A percentile compares a stretch with the other conserved stretches of the same genome.
phyloP scores from a whole-genome alignment of 176 grass and related monocot species.

The Musa schizocarpa region DNA sequence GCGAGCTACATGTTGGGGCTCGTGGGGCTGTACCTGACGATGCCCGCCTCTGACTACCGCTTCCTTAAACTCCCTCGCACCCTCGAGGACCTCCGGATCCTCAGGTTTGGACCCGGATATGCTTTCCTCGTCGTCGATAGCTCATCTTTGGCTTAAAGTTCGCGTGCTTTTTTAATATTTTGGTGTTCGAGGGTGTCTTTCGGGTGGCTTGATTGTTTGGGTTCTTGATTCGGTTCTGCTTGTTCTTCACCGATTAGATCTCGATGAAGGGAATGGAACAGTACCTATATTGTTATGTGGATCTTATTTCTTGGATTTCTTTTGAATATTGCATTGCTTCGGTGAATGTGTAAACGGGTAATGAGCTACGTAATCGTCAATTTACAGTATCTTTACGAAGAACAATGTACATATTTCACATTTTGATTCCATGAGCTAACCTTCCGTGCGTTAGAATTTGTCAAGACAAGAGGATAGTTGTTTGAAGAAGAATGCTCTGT shows the following conservation, averaged over 20 bases:
- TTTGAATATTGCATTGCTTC: neutral
- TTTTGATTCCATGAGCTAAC: neutral
- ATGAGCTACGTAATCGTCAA: neutral
- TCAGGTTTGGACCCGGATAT: constrained; percentile 39
- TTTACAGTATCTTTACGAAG: neutral
- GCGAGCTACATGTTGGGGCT: constrained; percentile 64
- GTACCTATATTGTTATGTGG: neutral
- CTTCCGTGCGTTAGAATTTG: no score
- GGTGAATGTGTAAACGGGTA: neutral
- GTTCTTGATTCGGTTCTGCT: neutral
- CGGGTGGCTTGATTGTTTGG: neutral
- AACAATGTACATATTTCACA: neutral
- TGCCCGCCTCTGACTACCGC: constrained; percentile 39
- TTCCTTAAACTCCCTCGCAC: constrained; percentile 28
- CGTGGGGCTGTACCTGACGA: constrained; percentile 68
- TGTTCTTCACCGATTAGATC: neutral
- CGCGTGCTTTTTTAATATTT: neutral
- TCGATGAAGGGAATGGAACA: neutral
- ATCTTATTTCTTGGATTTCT: no score
- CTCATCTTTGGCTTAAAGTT: neutral
- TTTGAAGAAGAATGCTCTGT: no score
- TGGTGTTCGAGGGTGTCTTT: neutral
- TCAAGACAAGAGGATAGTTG: no score
- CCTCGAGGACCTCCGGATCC: constrained; percentile 68
- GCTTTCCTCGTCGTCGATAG: neutral